Conservation (phyloP, 768 basidiomycete species). For the Leucocoprinus leucothites region DNA sequence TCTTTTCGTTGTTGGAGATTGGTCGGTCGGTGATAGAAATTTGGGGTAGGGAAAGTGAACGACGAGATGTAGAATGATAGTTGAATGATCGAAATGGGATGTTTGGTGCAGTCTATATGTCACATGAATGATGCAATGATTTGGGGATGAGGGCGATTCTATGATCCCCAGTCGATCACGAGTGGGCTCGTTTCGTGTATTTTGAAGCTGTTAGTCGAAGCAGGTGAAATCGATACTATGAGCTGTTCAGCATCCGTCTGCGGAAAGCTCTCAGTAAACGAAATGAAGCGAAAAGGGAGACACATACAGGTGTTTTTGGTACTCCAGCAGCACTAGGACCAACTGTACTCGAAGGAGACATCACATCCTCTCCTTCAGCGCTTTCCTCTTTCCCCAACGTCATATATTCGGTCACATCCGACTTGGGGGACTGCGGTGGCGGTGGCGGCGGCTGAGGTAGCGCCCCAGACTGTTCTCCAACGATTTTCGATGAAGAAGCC, state of each 20-base stretch:
- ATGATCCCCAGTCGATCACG: conserved; percentile 15
- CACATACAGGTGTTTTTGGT: background rate
- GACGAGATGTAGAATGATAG: too few relatives aligned
- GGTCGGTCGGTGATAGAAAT: too few relatives aligned
- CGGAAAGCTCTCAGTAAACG: background rate
- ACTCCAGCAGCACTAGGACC: background rate
- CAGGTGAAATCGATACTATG: conserved; percentile 2
- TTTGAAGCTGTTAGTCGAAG: conserved; percentile 14
- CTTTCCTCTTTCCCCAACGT: background rate
- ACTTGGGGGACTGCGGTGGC: background rate
- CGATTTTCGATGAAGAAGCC: too few relatives aligned
- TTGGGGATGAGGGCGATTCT: background rate
- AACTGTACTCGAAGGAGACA: conserved; percentile 1
- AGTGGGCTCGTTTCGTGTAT: conserved; percentile 23
- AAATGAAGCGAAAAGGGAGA: background rate
- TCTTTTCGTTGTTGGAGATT: too few relatives aligned
- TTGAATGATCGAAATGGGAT: background rate
- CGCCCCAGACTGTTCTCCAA: background rate
- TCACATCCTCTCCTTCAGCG: background rate
- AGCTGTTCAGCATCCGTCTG: background rate
- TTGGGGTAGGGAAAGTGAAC: too few relatives aligned
- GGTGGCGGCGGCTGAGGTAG: background rate
- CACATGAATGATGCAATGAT: background rate
- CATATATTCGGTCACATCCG: background rate
- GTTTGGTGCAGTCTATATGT: background rate